These are phyloP conservation scores for Tagetes patula DNA, from an alignment of 129 eudicot species.

Conservation along the genomic window DNA sequence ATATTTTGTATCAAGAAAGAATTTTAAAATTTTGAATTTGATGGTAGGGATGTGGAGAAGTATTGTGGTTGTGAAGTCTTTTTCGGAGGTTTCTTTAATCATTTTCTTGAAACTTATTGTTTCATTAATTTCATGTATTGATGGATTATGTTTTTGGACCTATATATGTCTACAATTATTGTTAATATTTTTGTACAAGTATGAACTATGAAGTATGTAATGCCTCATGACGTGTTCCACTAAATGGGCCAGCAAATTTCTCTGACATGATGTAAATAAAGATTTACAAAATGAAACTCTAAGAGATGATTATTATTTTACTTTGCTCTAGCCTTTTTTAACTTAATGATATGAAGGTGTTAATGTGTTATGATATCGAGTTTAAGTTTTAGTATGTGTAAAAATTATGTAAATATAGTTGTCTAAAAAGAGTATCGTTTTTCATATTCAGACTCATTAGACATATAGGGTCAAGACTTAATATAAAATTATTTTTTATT, in stretches of 20 bases:
- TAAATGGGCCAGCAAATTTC: slow-evolving; percentile 1
- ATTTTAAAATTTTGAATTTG: slow-evolving; percentile 20
- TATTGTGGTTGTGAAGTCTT: slow-evolving; percentile 49
- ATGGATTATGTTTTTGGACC: slow-evolving; percentile 18
- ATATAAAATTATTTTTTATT: too few species aligned
- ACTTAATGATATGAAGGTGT: too few species aligned
- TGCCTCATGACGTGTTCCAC: slow-evolving; percentile 12
- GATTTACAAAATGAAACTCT: slow-evolving; percentile 1
- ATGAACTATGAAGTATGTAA: too few species aligned
- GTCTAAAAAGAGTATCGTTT: too few species aligned
- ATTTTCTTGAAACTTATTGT: slow-evolving; percentile 26
- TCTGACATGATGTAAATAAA: not conserved
- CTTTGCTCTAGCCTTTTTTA: too few species aligned
- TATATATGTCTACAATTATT: not conserved
- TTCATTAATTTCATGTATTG: slow-evolving; percentile 8
- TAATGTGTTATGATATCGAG: too few species aligned
- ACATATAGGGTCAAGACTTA: too few species aligned
- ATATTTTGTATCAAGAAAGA: slow-evolving; percentile 9
- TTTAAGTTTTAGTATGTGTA: too few species aligned
- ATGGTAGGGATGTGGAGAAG: slow-evolving; percentile 27
- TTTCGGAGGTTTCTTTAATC: slow-evolving; percentile 37
- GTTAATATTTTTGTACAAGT: not conserved
- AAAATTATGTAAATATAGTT: too few species aligned
- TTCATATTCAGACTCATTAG: too few species aligned
- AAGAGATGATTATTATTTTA: too few species aligned